These are phyloP conservation scores for Metschnikowia reukaufii DNA, from an alignment of 805 yeast species.

Conservation along the genomic window DNA sequence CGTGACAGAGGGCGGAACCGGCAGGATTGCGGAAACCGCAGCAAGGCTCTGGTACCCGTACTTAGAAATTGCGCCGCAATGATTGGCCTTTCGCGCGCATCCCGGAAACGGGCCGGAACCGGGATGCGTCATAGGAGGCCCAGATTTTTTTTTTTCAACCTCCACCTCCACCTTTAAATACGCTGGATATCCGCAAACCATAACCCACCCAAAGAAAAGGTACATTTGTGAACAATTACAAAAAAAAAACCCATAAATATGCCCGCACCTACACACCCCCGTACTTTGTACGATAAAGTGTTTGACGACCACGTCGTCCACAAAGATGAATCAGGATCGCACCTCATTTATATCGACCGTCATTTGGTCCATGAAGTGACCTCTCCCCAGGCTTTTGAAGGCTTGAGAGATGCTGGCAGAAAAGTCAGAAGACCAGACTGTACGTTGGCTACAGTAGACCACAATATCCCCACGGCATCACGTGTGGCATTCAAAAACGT, in stretches of 20 bases:
- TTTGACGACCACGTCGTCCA: conserved; percentile 93
- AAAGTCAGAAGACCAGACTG: conserved; percentile 88
- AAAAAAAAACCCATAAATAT: background rate
- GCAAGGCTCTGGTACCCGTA: conserved; percentile 25
- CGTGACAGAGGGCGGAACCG: background rate
- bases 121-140: conserved; percentile 18
- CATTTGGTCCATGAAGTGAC: conserved; percentile 98
- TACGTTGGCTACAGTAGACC: conserved; percentile 93
- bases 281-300: conserved; percentile 92
- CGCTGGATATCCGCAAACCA: background rate
- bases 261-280: conserved; percentile 16
- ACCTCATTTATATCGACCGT: conserved; percentile 88
- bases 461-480: conserved; percentile 94
- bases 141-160: background rate
- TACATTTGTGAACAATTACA: too few relatives aligned
- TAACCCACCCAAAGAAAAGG: background rate
- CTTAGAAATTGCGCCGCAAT: conserved; percentile 5
- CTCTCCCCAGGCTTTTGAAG: conserved; percentile 99
- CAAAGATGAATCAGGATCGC: conserved; percentile 83
- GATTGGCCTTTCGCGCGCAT: conserved; percentile 15
- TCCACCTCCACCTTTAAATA: conserved; percentile 1
- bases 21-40: background rate
- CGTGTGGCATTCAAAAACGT: conserved; percentile 73
- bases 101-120: conserved; percentile 21
- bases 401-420: conserved; percentile 84